Percentiles rank a stretch among this genome's conserved stretches.
phyloP scores from a whole-genome alignment of 2,329 filamentous ascomycete species.

The Cladobotryum mycophilum region DNA sequence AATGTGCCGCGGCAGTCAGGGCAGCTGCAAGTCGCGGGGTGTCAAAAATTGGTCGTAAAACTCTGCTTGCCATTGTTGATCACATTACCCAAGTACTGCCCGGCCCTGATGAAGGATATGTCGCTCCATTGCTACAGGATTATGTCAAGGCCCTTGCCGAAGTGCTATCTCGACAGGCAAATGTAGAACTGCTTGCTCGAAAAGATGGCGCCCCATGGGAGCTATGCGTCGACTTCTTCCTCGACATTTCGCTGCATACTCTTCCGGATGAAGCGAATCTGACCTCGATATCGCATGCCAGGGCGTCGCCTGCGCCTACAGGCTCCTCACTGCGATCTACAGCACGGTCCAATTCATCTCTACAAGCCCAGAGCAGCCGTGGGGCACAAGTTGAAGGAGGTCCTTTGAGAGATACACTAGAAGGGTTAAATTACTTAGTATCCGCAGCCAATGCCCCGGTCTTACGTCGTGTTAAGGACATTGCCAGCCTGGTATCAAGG shows the following conservation, averaged over 20 bases:
- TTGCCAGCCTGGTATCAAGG: constrained; percentile 51
- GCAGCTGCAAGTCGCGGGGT: constrained; percentile 64
- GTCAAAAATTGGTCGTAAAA: constrained; percentile 64
- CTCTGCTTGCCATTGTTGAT: constrained; percentile 69
- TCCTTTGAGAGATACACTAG: constrained; percentile 38
- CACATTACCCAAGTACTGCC: constrained; percentile 74
- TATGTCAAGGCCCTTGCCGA: constrained; percentile 71
- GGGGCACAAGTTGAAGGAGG: constrained; percentile 24
- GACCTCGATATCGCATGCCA: constrained; percentile 27
- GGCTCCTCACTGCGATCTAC: constrained; percentile 24
- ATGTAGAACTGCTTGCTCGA: constrained; percentile 70
- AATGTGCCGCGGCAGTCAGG: constrained; percentile 66
- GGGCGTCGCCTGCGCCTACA: constrained; percentile 43
- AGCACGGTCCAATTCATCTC: constrained; percentile 22
- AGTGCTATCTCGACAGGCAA: constrained; percentile 65
- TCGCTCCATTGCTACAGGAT: constrained; percentile 64
- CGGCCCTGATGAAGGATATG: constrained; percentile 52
- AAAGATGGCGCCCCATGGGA: constrained; percentile 58
- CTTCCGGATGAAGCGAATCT: constrained; percentile 34
- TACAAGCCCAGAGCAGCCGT: constrained; percentile 24
- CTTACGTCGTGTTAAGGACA: constrained; percentile 44
- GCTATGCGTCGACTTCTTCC: constrained; percentile 63
- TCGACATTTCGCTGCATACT: constrained; percentile 51
- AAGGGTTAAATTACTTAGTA: constrained; percentile 59
- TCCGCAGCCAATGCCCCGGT: constrained; percentile 63